Evolutionary conservation across 2,329 filamentous ascomycete genomes (phyloP), one percentile per base, ranked within the genome.

Genomic region (Ceratocystis cacaofunesta): DNA sequence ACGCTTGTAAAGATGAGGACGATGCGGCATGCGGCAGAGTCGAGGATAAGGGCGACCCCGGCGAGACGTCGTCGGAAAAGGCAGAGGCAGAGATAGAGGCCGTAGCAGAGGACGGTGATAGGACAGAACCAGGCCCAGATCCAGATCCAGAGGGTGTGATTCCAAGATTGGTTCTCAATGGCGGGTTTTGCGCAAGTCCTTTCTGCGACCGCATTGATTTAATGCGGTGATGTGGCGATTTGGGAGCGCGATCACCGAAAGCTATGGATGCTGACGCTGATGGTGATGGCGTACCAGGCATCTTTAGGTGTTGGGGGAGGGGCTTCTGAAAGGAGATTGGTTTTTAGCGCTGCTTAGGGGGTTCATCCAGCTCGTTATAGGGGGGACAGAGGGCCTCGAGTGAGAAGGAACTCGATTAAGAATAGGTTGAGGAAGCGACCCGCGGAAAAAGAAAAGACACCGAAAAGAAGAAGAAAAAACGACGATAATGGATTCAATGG

Each of bases 141-240:
- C 3, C 43, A 10, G 43, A 46, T 28, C 3, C 48, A 36, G 48
- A 28, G 17, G 62, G 48, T 5, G 48, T n/a, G 25, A 28, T 62
- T 41, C 19, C 50, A 8, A 19, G 1, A 50, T 15, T 60, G 12
- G 63, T 19, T 28, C 25, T 52, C n/a, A 60, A 46, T 7, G 63
- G 19, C n/a, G 36, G 19, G 5, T n/a, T 28, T 46, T 36, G 32
- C 15, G n/a, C 32, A 10, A 64, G 32, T 5, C n/a, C 43, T 12
- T 64, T 64, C 32, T 64, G 63, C 36, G 63, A 66, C 36, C 65
- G 65, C 61, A 66, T 66, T 17, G 65, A 66, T 32, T 66, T 66
- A n/a, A 66, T 50, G 15, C 57, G 58, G 44, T 65, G 60, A 61
- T 62, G 58, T 12, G 63, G 63, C 44, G 48, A 61, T 25, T 44